A percentile compares a stretch with the other conserved stretches of the same genome.
Conservation (phyloP, 805 yeast species). For the Brettanomyces sp. region DNA sequence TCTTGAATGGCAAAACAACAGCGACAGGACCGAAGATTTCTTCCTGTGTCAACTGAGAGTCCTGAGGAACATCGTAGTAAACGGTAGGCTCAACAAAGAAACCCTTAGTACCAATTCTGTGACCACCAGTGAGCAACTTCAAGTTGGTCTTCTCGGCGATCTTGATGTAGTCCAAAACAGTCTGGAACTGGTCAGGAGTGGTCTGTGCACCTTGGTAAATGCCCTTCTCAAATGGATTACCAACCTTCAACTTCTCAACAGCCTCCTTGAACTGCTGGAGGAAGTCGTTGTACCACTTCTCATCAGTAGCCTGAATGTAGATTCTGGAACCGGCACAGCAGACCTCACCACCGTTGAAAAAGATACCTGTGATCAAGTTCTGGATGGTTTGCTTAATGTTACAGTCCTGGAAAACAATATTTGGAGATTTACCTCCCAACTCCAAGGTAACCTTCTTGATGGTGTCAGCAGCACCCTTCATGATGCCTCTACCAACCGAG, state of each 20-base stretch:
- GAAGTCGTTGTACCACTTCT: constrained; percentile 43
- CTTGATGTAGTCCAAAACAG: constrained; percentile 58
- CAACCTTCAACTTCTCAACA: constrained; percentile 54
- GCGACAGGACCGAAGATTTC: constrained; percentile 81
- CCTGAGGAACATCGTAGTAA: constrained; percentile 56
- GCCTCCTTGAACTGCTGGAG: constrained; percentile 49
- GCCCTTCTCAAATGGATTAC: constrained; percentile 62
- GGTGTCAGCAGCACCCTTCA: constrained; percentile 61
- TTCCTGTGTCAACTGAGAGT: constrained; percentile 56
- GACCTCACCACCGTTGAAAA: constrained; percentile 75
- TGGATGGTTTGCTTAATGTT: constrained; percentile 40
- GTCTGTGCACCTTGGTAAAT: constrained; percentile 75
- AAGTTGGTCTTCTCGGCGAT: constrained; percentile 64
- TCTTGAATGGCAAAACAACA: constrained; percentile 56
- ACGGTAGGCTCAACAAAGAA: constrained; percentile 67
- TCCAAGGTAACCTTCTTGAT: constrained; percentile 75
- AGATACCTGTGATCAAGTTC: constrained; percentile 57
- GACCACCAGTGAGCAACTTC: constrained; percentile 63
- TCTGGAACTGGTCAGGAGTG: constrained; percentile 58
- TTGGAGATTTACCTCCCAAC: constrained; percentile 79
- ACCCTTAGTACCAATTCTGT: constrained; percentile 54
- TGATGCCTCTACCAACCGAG: constrained; percentile 61
- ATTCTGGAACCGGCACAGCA: constrained; percentile 80
- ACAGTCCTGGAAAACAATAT: constrained; percentile 64
- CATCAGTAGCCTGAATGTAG: constrained; percentile 58